These are phyloP conservation scores for Cystofilobasidium ferigula DNA, from an alignment of 768 basidiomycete genomes.

Conservation along the genomic window DNA sequence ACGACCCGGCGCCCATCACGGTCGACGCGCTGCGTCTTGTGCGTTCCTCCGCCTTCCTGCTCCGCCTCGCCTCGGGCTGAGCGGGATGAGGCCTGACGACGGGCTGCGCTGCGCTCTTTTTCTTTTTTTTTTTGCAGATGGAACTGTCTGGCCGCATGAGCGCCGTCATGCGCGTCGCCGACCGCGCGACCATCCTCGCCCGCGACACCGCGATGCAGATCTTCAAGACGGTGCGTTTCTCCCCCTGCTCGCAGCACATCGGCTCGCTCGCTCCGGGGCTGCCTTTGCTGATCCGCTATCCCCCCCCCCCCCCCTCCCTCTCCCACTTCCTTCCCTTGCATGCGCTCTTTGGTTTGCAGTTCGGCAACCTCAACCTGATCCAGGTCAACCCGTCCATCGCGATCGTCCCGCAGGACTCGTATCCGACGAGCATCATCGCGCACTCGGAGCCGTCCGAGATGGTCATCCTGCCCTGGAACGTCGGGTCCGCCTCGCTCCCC, in stretches of 20 bases:
- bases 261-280: constrained; percentile 49
- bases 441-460: constrained; percentile 58
- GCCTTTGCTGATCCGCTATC: background rate
- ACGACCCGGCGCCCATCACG: constrained; percentile 32
- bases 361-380: constrained; percentile 59
- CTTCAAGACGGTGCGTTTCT: constrained; percentile 40
- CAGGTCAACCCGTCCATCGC: constrained; percentile 58
- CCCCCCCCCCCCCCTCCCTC: background rate
- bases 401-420: constrained; percentile 65
- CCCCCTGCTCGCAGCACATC: constrained; percentile 59
- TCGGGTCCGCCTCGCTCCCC: constrained; percentile 45
- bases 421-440: constrained; percentile 53
- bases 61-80: background rate
- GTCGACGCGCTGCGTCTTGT: constrained; percentile 62
- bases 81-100: too few species aligned
- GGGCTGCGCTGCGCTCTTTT: too few species aligned
- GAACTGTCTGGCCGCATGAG: constrained; percentile 82
- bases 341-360: constrained; percentile 35
- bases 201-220: constrained; percentile 55
- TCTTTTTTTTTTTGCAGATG: constrained; percentile 44
- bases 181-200: constrained; percentile 38
- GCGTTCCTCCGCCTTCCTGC: background rate
- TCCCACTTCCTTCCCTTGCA: background rate
- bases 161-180: constrained; percentile 69
- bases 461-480: constrained; percentile 75